phyloP scores from a whole-genome alignment of 2,329 filamentous ascomycete species.

The Bipolaris oryzae region DNA sequence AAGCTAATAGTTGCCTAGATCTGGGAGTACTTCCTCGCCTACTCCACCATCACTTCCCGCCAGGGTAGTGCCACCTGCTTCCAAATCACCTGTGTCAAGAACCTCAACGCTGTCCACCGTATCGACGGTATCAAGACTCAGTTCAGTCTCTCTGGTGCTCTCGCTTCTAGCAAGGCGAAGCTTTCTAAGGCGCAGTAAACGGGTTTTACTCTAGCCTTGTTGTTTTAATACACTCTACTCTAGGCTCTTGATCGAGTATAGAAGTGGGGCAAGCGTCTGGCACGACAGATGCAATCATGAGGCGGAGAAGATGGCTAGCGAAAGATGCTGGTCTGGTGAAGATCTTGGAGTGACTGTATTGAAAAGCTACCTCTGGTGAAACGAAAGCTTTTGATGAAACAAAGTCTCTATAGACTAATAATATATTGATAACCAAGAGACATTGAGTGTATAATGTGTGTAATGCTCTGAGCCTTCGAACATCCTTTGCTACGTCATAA shows the following conservation, averaged over 20 bases:
- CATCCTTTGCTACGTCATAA: background rate
- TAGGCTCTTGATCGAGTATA: background rate
- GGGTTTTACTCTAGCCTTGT: background rate
- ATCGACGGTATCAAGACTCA: slow-evolving; percentile 74
- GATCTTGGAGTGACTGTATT: background rate
- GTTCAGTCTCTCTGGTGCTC: slow-evolving; percentile 70
- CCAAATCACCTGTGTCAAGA: slow-evolving; percentile 87
- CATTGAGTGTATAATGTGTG: background rate
- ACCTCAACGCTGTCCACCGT: slow-evolving; percentile 85
- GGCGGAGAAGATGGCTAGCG: background rate
- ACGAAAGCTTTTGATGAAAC: background rate
- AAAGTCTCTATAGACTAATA: background rate
- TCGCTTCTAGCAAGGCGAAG: slow-evolving; percentile 56
- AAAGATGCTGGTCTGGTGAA: background rate
- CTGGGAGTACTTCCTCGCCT: slow-evolving; percentile 91
- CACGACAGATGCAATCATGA: background rate
- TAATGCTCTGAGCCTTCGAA: background rate
- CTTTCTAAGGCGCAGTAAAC: slow-evolving; percentile 19
- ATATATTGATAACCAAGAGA: background rate
- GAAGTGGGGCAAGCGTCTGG: background rate
- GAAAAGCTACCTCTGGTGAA: background rate
- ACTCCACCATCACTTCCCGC: slow-evolving; percentile 80
- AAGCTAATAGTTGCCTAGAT: slow-evolving; percentile 61
- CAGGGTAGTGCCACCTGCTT: slow-evolving; percentile 85
- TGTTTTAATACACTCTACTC: background rate